Conservation (phyloP, 371 early-diverging fungal species). For the Zancudomyces culisetae region DNA sequence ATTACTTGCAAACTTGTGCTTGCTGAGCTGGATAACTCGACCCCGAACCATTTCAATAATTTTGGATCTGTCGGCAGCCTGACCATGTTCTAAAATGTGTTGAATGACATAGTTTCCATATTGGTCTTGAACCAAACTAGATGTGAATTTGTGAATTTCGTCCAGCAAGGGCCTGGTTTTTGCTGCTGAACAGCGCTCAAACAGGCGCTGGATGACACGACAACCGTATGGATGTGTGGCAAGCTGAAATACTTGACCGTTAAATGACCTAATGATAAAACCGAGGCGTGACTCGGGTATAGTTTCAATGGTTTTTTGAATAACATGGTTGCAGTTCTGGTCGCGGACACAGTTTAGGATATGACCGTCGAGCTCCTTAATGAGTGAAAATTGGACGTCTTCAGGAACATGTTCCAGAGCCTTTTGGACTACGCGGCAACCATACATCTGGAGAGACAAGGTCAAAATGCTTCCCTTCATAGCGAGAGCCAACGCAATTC, state of each 20-base stretch:
- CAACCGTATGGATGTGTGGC: slow-evolving; percentile 99
- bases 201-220: slow-evolving; percentile 98
- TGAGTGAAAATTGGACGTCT: slow-evolving; percentile 75
- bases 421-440: slow-evolving; percentile 99
- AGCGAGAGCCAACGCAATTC: slow-evolving; percentile 63
- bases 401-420: slow-evolving; percentile 82
- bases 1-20: slow-evolving; percentile 99
- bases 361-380: slow-evolving; percentile 83
- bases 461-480: slow-evolving; percentile 90
- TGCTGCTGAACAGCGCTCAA: slow-evolving; percentile 86
- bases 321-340: slow-evolving; percentile 99
- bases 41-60: slow-evolving; percentile 83
- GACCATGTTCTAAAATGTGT: slow-evolving; percentile 92
- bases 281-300: slow-evolving; percentile 79
- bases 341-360: slow-evolving; percentile 96
- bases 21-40: slow-evolving; percentile 68
- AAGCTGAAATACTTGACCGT: slow-evolving; percentile 84
- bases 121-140: slow-evolving; percentile 91
- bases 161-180: slow-evolving; percentile 74
- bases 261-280: slow-evolving; percentile 93
- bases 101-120: slow-evolving; percentile 99
- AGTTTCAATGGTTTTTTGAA: slow-evolving; percentile 99
- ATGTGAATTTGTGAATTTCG: slow-evolving; percentile 79
- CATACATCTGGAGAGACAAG: slow-evolving; percentile 97
- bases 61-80: slow-evolving; percentile 55